Evolutionary conservation across 768 basidiomycete species (phyloP), one percentile per base, ranked within the genome.

Genomic region (Tricholoma furcatifolium): DNA sequence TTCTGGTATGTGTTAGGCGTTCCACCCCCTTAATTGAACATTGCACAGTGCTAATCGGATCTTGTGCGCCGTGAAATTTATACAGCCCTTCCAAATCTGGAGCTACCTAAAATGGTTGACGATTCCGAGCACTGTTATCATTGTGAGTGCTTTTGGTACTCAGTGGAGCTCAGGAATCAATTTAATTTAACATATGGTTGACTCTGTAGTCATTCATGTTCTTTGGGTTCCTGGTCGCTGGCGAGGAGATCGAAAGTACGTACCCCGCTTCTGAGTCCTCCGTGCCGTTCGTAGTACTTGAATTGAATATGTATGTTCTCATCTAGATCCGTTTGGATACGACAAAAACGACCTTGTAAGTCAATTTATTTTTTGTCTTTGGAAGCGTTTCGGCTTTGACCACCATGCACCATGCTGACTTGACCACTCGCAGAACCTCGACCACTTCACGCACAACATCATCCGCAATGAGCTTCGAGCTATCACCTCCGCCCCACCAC

Each of bases 211-310:
- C 76, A 59, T 87, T 88, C 65, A 74, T 85, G 51, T 88, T 85
- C 74, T 87, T 86, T 62, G 86, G 86, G 7, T 88, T 87, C 70
- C 65, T 88, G 53, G 84, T 83, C 43, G 84, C 85, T 24, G 85
- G 85, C 40, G 85, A 87, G 66, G 86, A 87, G 67, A 87, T 88
- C 51, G 85, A 87, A 67, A 85, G 85, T 86, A 54, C 60, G 82
- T 70, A 31, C n/a, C 17, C 32, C 61, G 12, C 31, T 51, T 43
- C 24, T 43, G 34, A 47, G 18, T 47, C 35, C 21, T 47, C 35
- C 46, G 44, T 24, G 47, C 46, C n/a, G 6, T 50, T 15, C 48
- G 34, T 34, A 44, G 23, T 42, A 31, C 15, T 43, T 23, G 21
- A 43, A 3, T 27, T 27, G 27, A 27, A 27, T 7, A 27, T 27